A percentile compares a stretch with the other conserved stretches of the same genome.
These are phyloP conservation scores for Ascocoryne sarcoides DNA, from an alignment of 2,329 filamentous ascomycete genomes.

Conservation along the genomic window DNA sequence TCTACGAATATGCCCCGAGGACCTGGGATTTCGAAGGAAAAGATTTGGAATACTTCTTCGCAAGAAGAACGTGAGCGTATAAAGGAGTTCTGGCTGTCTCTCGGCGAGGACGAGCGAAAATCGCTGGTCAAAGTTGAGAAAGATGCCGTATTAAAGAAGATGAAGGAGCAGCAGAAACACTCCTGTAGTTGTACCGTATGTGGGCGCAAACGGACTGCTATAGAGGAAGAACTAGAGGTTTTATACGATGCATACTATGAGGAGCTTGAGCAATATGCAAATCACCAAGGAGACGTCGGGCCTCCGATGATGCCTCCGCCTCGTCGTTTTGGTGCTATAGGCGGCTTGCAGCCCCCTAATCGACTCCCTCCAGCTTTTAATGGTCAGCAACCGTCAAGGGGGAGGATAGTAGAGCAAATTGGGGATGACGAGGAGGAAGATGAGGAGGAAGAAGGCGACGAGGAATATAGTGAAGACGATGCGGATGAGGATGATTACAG, in stretches of 20 bases:
- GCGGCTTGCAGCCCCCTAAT: conserved; percentile 47
- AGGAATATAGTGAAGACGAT: conserved; percentile 39
- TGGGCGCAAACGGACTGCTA: conserved; percentile 89
- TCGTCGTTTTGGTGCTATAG: conserved; percentile 51
- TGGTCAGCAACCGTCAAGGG: conserved; percentile 62
- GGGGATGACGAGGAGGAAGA: conserved; percentile 36
- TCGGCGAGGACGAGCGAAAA: conserved; percentile 90
- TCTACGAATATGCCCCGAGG: conserved; percentile 33
- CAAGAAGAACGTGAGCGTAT: conserved; percentile 94
- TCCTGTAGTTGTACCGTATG: conserved; percentile 98
- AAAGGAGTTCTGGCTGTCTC: conserved; percentile 93
- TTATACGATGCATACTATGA: conserved; percentile 98
- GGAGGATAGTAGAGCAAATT: conserved; percentile 62
- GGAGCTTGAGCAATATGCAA: conserved; percentile 94
- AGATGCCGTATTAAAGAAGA: conserved; percentile 94
- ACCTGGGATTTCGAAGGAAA: conserved; percentile 48
- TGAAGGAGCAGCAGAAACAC: conserved; percentile 99
- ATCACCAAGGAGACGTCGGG: conserved; percentile 66
- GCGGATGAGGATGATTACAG: conserved; percentile 59
- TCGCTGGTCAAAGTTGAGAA: conserved; percentile 97
- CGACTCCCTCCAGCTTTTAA: conserved; percentile 49
- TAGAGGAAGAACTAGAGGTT: conserved; percentile 95
- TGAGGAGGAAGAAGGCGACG: conserved; percentile 40
- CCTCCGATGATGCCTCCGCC: conserved; percentile 61
- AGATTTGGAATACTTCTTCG: conserved; percentile 96